Evolutionary conservation across 352 stramenopile species (phyloP).

Genomic region (Phytopythium boreale): DNA sequence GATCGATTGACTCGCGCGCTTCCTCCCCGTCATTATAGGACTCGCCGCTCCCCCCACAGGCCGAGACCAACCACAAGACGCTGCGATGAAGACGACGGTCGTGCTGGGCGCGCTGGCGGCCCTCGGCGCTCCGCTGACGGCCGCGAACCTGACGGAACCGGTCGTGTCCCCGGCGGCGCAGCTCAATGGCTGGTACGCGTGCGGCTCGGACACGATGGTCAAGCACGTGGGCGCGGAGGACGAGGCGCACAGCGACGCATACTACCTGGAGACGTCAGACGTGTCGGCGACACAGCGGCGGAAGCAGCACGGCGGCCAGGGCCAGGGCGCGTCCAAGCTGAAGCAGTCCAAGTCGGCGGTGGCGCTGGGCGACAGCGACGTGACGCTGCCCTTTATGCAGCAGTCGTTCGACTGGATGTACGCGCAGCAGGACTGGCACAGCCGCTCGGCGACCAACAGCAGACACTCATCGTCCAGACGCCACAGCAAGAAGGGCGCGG

Average conservation of each 20-base stretch:
- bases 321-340: neutral
- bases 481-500: conserved; percentile 9
- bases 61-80: neutral
- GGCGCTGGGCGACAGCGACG: neutral
- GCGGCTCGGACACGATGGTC: conserved; percentile 29
- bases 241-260: conserved; percentile 29
- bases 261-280: conserved; percentile 33
- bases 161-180: conserved; percentile 15
- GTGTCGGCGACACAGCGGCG: neutral
- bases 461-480: neutral
- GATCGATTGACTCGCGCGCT: neutral
- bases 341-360: neutral
- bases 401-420: conserved; percentile 36
- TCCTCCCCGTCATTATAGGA: neutral
- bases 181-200: conserved; percentile 65
- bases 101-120: conserved; percentile 2
- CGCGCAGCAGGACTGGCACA: conserved; percentile 22
- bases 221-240: conserved; percentile 11
- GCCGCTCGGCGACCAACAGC: conserved; percentile 1
- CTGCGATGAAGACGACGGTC: neutral
- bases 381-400: conserved; percentile 28
- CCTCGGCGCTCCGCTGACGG: neutral
- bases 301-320: neutral
- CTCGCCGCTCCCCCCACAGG: neutral
- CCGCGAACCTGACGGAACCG: conserved; percentile 3